phyloP scores from a whole-genome alignment of 1,284 basidiomycete genomes.

The Sporisorium reilianum region DNA sequence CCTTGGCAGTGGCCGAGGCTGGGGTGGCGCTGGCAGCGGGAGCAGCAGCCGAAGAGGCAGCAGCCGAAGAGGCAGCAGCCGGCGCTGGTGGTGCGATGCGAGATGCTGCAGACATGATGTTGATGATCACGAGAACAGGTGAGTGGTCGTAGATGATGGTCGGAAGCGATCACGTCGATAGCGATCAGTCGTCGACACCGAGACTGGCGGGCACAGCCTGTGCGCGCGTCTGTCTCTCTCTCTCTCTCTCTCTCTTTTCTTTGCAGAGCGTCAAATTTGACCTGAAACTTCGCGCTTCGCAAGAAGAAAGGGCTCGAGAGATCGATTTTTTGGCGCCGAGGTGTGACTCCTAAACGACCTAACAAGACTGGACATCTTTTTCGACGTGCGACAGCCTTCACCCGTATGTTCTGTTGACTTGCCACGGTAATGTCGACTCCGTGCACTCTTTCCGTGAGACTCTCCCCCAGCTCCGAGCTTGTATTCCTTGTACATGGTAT shows the following conservation, averaged over 20 bases:
- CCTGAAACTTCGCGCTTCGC: not conserved
- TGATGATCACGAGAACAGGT: constrained; percentile 12
- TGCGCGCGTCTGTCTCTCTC: constrained; percentile 2
- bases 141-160: constrained; percentile 15
- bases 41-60: constrained; percentile 18
- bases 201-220: not conserved
- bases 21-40: constrained; percentile 10
- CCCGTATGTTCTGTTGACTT: not conserved
- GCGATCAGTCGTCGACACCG: not conserved
- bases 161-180: not conserved
- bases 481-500: too few species aligned
- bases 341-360: not conserved
- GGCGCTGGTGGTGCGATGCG: constrained; percentile 25
- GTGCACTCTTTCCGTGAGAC: too few species aligned
- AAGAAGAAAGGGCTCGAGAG: not conserved
- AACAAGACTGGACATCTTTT: not conserved
- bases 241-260: not conserved
- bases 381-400: not conserved
- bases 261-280: not conserved
- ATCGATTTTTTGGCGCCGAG: not conserved
- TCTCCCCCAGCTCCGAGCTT: too few species aligned
- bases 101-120: constrained; percentile 34
- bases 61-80: constrained; percentile 13
- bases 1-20: constrained; percentile 22
- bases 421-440: not conserved